Base-by-base conservation (phyloP, 768 basidiomycete genomes). In the Pleurotus platypus region DNA sequence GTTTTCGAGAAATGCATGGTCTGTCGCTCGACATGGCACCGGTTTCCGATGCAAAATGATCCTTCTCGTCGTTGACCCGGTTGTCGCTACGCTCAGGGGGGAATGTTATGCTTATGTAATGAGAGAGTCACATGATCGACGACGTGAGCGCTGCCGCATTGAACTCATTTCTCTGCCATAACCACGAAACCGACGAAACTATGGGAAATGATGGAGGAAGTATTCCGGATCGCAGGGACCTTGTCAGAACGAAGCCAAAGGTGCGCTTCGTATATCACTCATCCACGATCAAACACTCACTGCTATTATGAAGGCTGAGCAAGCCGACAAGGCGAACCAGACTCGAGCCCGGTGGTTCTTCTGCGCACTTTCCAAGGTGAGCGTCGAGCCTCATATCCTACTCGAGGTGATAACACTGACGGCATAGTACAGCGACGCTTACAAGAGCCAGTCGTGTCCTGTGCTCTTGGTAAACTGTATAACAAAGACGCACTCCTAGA, bases 401-500 rank as follows among this genome's bases (percentile, higher is more conserved):
- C 8, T 8, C 11, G 35, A 55, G 7, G 15, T n/a, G 12, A 24
- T 16, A 37, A 6, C 26, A 2, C 18, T 30, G 42, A 57, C 42
- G 38, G 16, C 22, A 5, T 40, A 18, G 3, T 51, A 38, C 65
- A 95, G 93, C 82, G 83, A 55, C 87, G 86, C n/a, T 78, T 98
- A 1, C 85, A 87, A 64, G 86, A 92, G 58, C 97, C 97, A 0
- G 77, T 98, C 4, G 97, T 98, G 0, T 87, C 94, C 0, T 96
- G 94, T 71, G 86, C 86, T 0, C 79, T 98, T 0, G 97, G 97
- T 9, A 96, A 95, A 69, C 76, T 99, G 0, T 98, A 98, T 69
- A 99, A 98, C 73, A 97, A 96, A 67, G 96, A 96, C 63, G 84
- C 95, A 1, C 77, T 99, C 24, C 82, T 99, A 40, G 92, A 97